Evolutionary conservation across 305 asterid species (phyloP).

Genomic region (Striga hermonthica): DNA sequence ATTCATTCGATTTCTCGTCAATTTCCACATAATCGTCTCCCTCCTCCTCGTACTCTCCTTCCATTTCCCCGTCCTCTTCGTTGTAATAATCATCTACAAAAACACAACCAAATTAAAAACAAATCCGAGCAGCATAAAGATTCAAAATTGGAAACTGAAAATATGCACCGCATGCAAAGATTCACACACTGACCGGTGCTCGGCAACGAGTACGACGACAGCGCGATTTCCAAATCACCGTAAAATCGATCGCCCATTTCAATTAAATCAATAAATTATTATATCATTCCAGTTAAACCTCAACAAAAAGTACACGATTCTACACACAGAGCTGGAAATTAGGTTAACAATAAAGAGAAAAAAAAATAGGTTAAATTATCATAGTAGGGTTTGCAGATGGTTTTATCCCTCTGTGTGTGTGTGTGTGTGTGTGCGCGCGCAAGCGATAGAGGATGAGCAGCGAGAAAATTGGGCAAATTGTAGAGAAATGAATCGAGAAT

Average conservation of each 20-base stretch:
- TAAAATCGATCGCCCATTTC: constrained; percentile 49
- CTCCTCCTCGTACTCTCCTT: constrained; percentile 47
- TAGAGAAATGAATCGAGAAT: background rate
- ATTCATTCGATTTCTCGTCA: constrained; percentile 49
- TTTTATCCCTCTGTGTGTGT: constrained; percentile 11
- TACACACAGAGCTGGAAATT: background rate
- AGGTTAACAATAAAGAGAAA: background rate
- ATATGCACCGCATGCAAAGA: background rate
- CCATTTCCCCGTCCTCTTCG: constrained; percentile 52
- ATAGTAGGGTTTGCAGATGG: constrained; percentile 42
- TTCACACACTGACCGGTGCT: constrained; percentile 33
- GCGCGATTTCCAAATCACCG: constrained; percentile 44
- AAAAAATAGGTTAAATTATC: background rate
- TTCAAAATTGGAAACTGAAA: background rate
- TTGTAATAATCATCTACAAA: constrained; percentile 45
- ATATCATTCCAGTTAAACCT: constrained; percentile 11
- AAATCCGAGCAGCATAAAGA: background rate
- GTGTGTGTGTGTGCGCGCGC: constrained; percentile 8
- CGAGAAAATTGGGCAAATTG: constrained; percentile 5
- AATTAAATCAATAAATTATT: constrained; percentile 11
- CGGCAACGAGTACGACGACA: constrained; percentile 40
- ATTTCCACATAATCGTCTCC: constrained; percentile 40
- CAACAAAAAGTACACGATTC: constrained; percentile 3
- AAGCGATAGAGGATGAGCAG: background rate
- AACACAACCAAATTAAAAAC: constrained; percentile 10